These are phyloP conservation scores for Pestalotiopsis fici DNA, from an alignment of 2,329 filamentous ascomycete genomes.

Conservation along the genomic window DNA sequence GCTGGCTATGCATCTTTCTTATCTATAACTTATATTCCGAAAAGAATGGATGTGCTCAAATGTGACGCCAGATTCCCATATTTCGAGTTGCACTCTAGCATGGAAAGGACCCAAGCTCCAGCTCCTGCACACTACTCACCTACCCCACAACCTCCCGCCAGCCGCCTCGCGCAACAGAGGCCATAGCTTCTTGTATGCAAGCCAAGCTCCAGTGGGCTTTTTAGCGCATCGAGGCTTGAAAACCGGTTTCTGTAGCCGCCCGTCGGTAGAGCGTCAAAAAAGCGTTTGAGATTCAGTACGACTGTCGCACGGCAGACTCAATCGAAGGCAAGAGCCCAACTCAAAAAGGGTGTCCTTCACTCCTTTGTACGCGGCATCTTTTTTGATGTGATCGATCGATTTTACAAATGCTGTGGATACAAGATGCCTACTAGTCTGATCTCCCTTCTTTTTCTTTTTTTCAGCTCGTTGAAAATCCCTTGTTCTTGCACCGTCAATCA, in stretches of 20 bases:
- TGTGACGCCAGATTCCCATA: background rate
- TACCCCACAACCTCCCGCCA: background rate
- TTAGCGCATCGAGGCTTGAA: background rate
- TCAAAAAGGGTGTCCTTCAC: background rate
- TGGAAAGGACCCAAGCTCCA: background rate
- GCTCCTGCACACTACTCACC: background rate
- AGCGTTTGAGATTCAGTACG: background rate
- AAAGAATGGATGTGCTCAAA: background rate
- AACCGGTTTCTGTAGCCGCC: slow-evolving; percentile 10
- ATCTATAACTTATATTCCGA: background rate
- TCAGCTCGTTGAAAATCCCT: slow-evolving; percentile 2
- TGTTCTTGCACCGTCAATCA: background rate
- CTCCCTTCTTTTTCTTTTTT: background rate
- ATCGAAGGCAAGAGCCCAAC: background rate
- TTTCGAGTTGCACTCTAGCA: background rate
- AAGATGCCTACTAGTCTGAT: too few relatives aligned
- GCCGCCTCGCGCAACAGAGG: background rate
- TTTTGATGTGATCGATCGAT: slow-evolving; percentile 2
- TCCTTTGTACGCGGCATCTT: too few relatives aligned
- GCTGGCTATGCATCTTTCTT: background rate
- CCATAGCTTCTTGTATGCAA: background rate
- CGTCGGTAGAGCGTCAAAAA: background rate
- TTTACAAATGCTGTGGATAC: background rate
- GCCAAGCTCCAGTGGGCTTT: background rate
- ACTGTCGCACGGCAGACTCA: background rate